Base-by-base conservation (phyloP, 352 stramenopile genomes). In the Globisporangium rhizosaccharum region DNA sequence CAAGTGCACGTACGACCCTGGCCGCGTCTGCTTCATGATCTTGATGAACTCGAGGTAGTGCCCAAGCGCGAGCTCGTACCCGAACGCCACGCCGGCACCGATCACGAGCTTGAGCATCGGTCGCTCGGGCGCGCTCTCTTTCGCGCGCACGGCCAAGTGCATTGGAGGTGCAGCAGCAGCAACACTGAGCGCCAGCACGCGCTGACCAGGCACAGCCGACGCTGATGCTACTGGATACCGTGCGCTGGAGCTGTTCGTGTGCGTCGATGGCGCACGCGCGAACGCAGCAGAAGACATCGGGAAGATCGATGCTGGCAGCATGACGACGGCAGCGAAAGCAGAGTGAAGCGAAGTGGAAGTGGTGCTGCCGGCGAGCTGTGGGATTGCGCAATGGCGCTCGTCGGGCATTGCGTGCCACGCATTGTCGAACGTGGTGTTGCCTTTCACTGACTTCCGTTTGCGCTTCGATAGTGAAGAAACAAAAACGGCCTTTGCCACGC, bases 41-140 rank as follows among this genome's bases (percentile, higher is more conserved):
- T 98, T 98, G 61, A 97, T 76, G 74, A 97, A 97, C 68, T 98
- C 92, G 30, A 97, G 67, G 70, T 89, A 93, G 76, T 98, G 91
- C 37, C 91, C 92, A 15, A 91, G 58, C 25, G 80, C 80, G 50
- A 92, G 73, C 75, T 98, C 92, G 67, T 95, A 98, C 20, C 79
- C 65, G 59, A 96, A 70, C 44, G 88, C 92, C 17, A 97, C 89
- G 26, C 78, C 75, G 18, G 83, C 84, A 33, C 84, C 85, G 54
- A 96, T 87, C 28, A 96, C 61, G 46, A 96, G 70, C 79, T 96
- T 95, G 44, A 87, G 65, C 6, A 69, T 72, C 1, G 86, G 82
- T 30, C 75, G 82, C 56, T 94, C 82, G 6, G 15, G 62, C 57
- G 49, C 67, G 65, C 48, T 64, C 49, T 8, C 59, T 63, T 18